phyloP scores from a whole-genome alignment of 1,284 basidiomycete species.

The Tylopilus orsonianus region DNA sequence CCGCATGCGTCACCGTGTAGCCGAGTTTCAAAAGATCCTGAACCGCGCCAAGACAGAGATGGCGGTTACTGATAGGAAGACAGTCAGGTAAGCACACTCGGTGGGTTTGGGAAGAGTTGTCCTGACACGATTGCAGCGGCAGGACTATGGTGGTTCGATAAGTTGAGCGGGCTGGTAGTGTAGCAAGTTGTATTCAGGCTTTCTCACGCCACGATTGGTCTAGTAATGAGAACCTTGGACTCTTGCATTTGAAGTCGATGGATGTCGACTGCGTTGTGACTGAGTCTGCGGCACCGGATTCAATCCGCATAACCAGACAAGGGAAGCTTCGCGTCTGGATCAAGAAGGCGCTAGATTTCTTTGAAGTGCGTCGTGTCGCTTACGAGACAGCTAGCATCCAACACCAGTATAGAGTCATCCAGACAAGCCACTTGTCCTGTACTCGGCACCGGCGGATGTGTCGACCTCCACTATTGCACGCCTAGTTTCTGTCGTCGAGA shows the following conservation, averaged over 20 bases:
- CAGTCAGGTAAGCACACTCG: conserved; percentile 68
- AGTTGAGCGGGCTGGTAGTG: conserved; percentile 10
- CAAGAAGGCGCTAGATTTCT: conserved; percentile 56
- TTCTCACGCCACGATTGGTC: conserved; percentile 24
- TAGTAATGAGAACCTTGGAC: background rate
- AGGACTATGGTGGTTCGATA: conserved; percentile 54
- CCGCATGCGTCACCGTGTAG: conserved; percentile 91
- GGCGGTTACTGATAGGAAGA: conserved; percentile 84
- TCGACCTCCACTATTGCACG: conserved; percentile 57
- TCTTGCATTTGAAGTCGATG: conserved; percentile 13
- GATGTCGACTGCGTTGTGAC: conserved; percentile 14
- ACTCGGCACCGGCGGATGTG: conserved; percentile 55
- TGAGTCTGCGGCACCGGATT: conserved; percentile 10
- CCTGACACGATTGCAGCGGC: conserved; percentile 39
- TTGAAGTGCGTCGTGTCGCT: conserved; percentile 47
- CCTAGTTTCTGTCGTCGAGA: conserved; percentile 77
- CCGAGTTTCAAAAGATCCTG: conserved; percentile 96
- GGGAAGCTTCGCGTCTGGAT: conserved; percentile 69
- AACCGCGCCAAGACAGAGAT: conserved; percentile 98
- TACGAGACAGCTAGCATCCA: conserved; percentile 3
- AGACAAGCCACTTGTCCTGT: conserved; percentile 56
- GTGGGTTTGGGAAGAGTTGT: conserved; percentile 4
- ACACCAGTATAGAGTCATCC: conserved; percentile 50
- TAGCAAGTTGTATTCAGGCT: background rate
- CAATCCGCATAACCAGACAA: conserved; percentile 60